Conservation (phyloP, 2,329 filamentous ascomycete species). For the Diaporthe humulicola region DNA sequence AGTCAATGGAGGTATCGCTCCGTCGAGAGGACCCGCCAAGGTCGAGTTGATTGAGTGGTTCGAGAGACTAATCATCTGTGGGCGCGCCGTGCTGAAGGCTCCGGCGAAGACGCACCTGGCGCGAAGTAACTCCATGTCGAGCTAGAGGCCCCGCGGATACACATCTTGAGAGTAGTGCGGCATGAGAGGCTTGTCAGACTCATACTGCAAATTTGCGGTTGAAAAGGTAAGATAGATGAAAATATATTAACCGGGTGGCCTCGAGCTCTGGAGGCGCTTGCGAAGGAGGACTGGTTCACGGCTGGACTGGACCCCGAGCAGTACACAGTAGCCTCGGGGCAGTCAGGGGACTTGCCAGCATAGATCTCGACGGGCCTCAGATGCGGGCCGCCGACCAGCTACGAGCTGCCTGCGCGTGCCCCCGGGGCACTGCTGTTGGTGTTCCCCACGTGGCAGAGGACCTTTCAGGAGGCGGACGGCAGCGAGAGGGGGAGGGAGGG, state of each 20-base stretch:
- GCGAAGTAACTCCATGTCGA: constrained; percentile 37
- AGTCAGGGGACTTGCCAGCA: constrained; percentile 11
- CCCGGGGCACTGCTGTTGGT: neutral
- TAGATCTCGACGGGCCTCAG: neutral
- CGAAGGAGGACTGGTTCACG: neutral
- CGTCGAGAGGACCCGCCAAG: constrained; percentile 28
- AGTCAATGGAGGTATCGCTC: constrained; percentile 33
- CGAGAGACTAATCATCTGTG: constrained; percentile 13
- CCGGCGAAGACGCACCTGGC: constrained; percentile 39
- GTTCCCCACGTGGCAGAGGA: too few species aligned
- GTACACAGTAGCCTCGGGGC: constrained; percentile 6
- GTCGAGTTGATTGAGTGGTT: constrained; percentile 19
- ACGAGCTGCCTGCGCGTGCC: neutral
- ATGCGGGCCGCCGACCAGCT: too few species aligned
- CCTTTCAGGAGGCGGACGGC: neutral
- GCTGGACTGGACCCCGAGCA: constrained; percentile 16
- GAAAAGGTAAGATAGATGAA: constrained; percentile 59
- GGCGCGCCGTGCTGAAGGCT: constrained; percentile 19
- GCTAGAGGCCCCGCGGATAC: constrained; percentile 17
- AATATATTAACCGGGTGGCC: constrained; percentile 50
- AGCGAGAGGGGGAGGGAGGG: neutral
- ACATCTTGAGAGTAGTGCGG: constrained; percentile 19
- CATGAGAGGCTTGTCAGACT: constrained; percentile 13
- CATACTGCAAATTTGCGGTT: constrained; percentile 55
- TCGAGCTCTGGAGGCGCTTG: constrained; percentile 10